Conservation (phyloP, 2,329 filamentous ascomycete genomes). For the Aspergillus ruber region DNA sequence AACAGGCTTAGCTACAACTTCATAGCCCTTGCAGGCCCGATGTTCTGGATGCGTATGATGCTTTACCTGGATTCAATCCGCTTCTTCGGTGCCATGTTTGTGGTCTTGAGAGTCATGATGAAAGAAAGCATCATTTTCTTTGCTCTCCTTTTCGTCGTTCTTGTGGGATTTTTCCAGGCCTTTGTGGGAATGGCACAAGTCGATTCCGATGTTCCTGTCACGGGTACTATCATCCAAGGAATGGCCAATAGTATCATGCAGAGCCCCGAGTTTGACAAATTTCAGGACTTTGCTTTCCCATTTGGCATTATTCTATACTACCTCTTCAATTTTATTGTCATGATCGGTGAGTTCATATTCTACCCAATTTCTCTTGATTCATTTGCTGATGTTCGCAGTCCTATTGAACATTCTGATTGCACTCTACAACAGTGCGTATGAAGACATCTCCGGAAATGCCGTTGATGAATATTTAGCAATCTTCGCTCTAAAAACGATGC, state of each 20-base stretch:
- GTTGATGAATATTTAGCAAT: conserved; percentile 93
- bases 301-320: conserved; percentile 97
- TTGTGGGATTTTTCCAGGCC: conserved; percentile 76
- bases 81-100: conserved; percentile 97
- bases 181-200: conserved; percentile 87
- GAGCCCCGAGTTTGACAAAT: conserved; percentile 80
- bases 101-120: conserved; percentile 94
- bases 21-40: conserved; percentile 82
- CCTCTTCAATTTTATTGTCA: conserved; percentile 93
- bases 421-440: conserved; percentile 92
- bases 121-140: conserved; percentile 95
- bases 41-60: conserved; percentile 93
- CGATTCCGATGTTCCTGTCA: conserved; percentile 57
- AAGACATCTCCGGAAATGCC: conserved; percentile 87
- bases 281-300: conserved; percentile 83
- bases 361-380: background rate
- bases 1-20: conserved; percentile 90
- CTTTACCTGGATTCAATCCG: conserved; percentile 88
- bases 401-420: conserved; percentile 95
- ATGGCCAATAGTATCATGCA: conserved; percentile 87
- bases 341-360: conserved; percentile 54
- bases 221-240: conserved; percentile 42
- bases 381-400: conserved; percentile 39
- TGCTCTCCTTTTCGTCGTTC: conserved; percentile 74
- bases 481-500: conserved; percentile 90